Evolutionary conservation across 2,329 filamentous ascomycete genomes (phyloP).

Genomic region (Thelonectria discophora): DNA sequence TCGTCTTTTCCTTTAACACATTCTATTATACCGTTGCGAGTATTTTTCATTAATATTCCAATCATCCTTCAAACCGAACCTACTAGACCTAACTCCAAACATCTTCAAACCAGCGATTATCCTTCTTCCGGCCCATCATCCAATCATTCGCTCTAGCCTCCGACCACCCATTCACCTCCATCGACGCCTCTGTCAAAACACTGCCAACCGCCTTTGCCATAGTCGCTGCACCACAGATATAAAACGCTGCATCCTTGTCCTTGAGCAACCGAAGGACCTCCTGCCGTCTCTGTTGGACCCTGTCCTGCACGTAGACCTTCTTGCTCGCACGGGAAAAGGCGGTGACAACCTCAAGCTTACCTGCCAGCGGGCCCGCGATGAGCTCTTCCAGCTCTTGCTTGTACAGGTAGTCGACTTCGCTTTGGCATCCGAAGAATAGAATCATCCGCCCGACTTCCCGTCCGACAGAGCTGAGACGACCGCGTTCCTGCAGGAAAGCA

Average conservation of each 20-base stretch:
- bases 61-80: not conserved
- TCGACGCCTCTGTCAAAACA: constrained; percentile 7
- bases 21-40: too few species aligned
- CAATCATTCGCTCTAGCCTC: constrained; percentile 4
- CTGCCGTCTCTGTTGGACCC: not conserved
- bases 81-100: constrained; percentile 17
- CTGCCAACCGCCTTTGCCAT: constrained; percentile 22
- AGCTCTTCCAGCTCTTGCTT: constrained; percentile 12
- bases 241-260: constrained; percentile 17
- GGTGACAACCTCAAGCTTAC: constrained; percentile 12
- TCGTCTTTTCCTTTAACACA: too few species aligned
- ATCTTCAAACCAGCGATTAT: constrained; percentile 24
- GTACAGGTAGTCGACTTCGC: constrained; percentile 14
- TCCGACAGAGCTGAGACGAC: constrained; percentile 11
- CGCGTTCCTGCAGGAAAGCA: constrained; percentile 23
- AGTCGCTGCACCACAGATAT: constrained; percentile 19
- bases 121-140: constrained; percentile 17
- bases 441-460: constrained; percentile 17
- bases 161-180: constrained; percentile 9
- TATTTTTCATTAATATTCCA: not conserved
- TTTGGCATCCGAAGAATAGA: constrained; percentile 24
- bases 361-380: not conserved
- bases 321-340: constrained; percentile 15
- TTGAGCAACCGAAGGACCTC: constrained; percentile 12
- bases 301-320: constrained; percentile 22